These are phyloP conservation scores for Oemleria cerasiformis DNA, from an alignment of 306 rosid species.

Conservation along the genomic window DNA sequence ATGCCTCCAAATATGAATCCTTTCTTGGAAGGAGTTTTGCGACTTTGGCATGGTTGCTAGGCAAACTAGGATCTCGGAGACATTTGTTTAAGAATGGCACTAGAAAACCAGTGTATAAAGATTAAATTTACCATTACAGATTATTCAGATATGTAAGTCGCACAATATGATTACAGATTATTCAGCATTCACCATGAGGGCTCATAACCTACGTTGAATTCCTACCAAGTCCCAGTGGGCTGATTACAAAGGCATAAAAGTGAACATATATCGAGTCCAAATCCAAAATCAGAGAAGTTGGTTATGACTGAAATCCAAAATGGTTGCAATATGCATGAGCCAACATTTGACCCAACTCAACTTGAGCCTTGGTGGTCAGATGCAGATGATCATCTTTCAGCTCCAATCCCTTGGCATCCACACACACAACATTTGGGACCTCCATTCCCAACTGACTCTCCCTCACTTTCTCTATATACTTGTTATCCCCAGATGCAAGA, in stretches of 20 bases:
- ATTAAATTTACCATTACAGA: conserved; percentile 2
- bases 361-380: conserved; percentile 57
- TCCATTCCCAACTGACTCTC: conserved; percentile 56
- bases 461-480: conserved; percentile 55
- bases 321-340: conserved; percentile 60
- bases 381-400: conserved; percentile 71
- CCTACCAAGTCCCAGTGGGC: no score
- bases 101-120: not conserved
- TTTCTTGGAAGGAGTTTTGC: conserved; percentile 13
- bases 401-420: conserved; percentile 70
- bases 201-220: no score
- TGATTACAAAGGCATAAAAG: no score
- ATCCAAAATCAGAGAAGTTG: not conserved
- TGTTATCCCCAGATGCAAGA: conserved; percentile 44
- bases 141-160: no score
- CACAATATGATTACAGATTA: no score
- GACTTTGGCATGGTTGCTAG: conserved; percentile 13
- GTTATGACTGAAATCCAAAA: conserved; percentile 26
- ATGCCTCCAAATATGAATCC: conserved; percentile 10
- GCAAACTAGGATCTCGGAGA: conserved; percentile 14
- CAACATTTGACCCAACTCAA: conserved; percentile 60
- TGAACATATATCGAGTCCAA: no score
- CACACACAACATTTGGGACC: conserved; percentile 51
- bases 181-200: no score
- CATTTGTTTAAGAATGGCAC: conserved; percentile 7